Percentiles rank a stretch among this genome's conserved stretches.
These are phyloP conservation scores for Ricinus communis DNA, from an alignment of 345 rosid species.

Conservation along the genomic window DNA sequence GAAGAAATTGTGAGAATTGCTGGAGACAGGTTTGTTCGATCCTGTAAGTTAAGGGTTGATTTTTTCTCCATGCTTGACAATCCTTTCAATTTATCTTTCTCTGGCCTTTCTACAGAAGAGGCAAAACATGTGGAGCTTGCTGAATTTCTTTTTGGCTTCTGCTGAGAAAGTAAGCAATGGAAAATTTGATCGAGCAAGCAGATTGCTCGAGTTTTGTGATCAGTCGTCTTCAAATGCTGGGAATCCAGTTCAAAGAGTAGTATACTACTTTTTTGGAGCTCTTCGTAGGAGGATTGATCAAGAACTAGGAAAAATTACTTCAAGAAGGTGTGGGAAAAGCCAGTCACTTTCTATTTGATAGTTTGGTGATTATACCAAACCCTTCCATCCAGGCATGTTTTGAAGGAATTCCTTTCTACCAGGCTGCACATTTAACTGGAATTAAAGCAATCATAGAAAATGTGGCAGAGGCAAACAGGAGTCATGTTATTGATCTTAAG, in stretches of 20 bases:
- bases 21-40: conserved; percentile 23
- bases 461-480: conserved; percentile 36
- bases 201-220: conserved; percentile 16
- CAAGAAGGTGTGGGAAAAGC: neutral
- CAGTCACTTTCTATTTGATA: neutral
- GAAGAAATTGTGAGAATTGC: conserved; percentile 30
- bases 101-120: conserved; percentile 7
- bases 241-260: conserved; percentile 18
- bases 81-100: neutral
- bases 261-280: conserved; percentile 22
- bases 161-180: conserved; percentile 16
- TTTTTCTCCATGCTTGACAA: neutral
- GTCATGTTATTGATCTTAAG: conserved; percentile 45
- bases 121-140: conserved; percentile 18
- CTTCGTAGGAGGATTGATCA: conserved; percentile 11
- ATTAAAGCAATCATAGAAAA: conserved; percentile 48
- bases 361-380: conserved; percentile 13
- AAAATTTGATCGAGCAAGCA: conserved; percentile 12
- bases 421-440: conserved; percentile 39
- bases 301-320: conserved; percentile 1
- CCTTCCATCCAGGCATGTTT: conserved; percentile 25
- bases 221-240: conserved; percentile 15
- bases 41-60: neutral
- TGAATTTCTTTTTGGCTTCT: conserved; percentile 15
- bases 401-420: conserved; percentile 34